A percentile compares a stretch with the other conserved stretches of the same genome.
Evolutionary conservation across 192 early-diverging fungal species (phyloP).

Genomic region (Mortierella antarctica): DNA sequence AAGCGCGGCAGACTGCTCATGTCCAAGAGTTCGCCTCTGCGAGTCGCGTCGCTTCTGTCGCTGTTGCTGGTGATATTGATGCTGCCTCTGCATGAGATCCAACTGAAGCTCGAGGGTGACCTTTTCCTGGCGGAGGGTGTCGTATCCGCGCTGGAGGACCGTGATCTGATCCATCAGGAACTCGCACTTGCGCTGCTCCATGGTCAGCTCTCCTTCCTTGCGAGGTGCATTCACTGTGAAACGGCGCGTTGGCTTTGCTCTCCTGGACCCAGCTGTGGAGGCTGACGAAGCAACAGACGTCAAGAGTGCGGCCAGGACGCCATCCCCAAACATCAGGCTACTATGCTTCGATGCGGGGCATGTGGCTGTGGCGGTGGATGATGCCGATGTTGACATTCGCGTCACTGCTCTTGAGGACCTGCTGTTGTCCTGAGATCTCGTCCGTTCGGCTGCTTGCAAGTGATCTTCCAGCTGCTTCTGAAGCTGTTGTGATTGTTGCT

Average conservation of each 20-base stretch:
- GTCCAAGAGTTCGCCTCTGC: conserved; percentile 30
- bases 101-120: conserved; percentile 45
- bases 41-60: conserved; percentile 48
- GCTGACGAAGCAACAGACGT: conserved; percentile 35
- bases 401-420: neutral
- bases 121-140: conserved; percentile 43
- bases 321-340: conserved; percentile 23
- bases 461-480: conserved; percentile 16
- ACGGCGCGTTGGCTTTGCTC: conserved; percentile 30
- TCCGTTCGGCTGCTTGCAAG: neutral
- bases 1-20: conserved; percentile 25
- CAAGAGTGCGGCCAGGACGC: conserved; percentile 20
- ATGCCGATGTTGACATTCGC: neutral
- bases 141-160: conserved; percentile 44
- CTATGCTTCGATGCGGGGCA: conserved; percentile 16
- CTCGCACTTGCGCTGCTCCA: conserved; percentile 50
- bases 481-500: conserved; percentile 34
- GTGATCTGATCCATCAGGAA: conserved; percentile 50
- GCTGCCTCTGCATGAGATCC: conserved; percentile 48
- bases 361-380: neutral
- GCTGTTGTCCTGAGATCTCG: neutral
- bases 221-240: conserved; percentile 40
- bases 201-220: conserved; percentile 26
- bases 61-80: conserved; percentile 53
- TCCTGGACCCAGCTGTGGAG: conserved; percentile 8